Percentiles rank a stretch among this genome's conserved stretches.
Evolutionary conservation across 306 rosid genomes (phyloP).

Genomic region (Purshia tridentata): DNA sequence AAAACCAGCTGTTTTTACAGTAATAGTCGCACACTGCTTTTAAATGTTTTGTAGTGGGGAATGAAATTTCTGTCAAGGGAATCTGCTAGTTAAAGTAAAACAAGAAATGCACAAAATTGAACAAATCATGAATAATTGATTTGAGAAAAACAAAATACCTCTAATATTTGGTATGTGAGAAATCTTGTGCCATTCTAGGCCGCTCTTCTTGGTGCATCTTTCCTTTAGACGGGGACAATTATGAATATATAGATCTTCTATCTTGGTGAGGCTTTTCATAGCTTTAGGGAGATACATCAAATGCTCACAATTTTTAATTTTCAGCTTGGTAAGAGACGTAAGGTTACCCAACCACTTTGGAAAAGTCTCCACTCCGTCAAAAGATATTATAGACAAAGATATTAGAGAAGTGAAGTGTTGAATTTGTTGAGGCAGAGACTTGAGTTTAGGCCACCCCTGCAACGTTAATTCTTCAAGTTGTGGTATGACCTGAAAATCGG

Average conservation of each 20-base stretch:
- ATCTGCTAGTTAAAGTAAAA: too few relatives aligned
- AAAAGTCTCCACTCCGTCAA: neutral
- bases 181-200: neutral
- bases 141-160: too few relatives aligned
- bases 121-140: too few relatives aligned
- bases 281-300: neutral
- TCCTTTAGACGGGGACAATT: neutral
- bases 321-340: neutral
- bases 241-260: rapidly evolving
- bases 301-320: rapidly evolving
- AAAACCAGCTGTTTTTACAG: too few relatives aligned
- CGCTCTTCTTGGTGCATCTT: neutral
- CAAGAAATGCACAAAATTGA: too few relatives aligned
- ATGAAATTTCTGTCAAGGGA: too few relatives aligned
- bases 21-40: too few relatives aligned
- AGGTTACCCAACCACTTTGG: neutral
- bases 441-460: neutral
- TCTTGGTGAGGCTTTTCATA: neutral
- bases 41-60: too few relatives aligned
- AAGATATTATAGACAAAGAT: rapidly evolving
- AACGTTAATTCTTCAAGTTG: neutral
- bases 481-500: neutral
- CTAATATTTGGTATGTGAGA: neutral
- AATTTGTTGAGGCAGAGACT: neutral
- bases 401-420: neutral